Evolutionary conservation across 345 rosid genomes (phyloP).

Genomic region (Eucalyptus pauciflora): DNA sequence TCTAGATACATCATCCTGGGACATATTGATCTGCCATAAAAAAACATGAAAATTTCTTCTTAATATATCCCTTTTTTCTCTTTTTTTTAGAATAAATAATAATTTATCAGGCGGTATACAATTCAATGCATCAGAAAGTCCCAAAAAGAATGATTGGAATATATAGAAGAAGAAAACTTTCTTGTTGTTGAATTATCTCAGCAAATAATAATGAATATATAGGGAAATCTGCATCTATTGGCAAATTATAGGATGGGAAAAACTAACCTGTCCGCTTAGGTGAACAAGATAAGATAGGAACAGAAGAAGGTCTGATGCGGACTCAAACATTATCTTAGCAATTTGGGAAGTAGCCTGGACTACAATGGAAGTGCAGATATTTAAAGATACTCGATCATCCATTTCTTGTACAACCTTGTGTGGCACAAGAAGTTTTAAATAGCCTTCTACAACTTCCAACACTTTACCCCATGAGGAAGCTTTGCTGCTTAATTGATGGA

Average conservation of each 20-base stretch:
- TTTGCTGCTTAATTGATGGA: slow-evolving; percentile 42
- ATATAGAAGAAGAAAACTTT: neutral
- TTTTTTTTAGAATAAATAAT: neutral
- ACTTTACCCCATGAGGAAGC: slow-evolving; percentile 75
- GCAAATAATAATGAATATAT: neutral
- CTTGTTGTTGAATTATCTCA: neutral
- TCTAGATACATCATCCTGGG: slow-evolving; percentile 50
- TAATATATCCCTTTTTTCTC: neutral
- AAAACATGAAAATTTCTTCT: neutral
- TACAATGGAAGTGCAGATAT: slow-evolving; percentile 32
- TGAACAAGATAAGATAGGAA: slow-evolving; percentile 68
- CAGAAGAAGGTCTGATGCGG: slow-evolving; percentile 65
- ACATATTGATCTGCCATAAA: slow-evolving; percentile 55
- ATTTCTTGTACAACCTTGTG: slow-evolving; percentile 35
- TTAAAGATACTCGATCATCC: slow-evolving; percentile 29
- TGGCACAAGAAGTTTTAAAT: slow-evolving; percentile 68
- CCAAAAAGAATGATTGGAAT: neutral
- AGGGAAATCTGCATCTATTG: neutral
- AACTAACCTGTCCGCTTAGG: slow-evolving; percentile 72
- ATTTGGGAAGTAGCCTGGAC: slow-evolving; percentile 81
- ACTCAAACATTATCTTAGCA: slow-evolving; percentile 79
- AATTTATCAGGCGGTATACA: neutral
- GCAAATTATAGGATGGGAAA: neutral
- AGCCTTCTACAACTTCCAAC: slow-evolving; percentile 49
- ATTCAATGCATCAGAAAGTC: neutral